Base-by-base conservation (phyloP, 2,329 filamentous ascomycete genomes). In the Sporothrix sp. region DNA sequence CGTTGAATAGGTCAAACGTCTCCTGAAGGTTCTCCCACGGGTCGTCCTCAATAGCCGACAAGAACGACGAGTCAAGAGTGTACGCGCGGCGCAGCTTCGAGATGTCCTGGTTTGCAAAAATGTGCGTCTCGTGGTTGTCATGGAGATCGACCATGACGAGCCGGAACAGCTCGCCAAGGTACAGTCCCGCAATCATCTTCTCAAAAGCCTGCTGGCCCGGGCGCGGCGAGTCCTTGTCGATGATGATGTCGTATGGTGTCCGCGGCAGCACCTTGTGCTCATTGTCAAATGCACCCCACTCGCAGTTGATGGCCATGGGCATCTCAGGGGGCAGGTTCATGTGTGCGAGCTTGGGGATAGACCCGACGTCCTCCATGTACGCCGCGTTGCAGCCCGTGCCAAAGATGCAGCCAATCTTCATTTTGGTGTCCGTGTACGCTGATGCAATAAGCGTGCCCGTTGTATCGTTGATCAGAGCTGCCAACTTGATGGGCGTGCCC, bases 311-410 rank as follows among this genome's bases (percentile, higher is more conserved):
- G 48, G 88, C 89, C 76, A 96, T 94, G 42, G 84, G 88, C 54
- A 81, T 81, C 55, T 93, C 82, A 0, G 87, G 74, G 45, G 89
- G 85, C 33, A 97, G 78, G 62, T 94, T 93, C 75, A 95, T 79
- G 70, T 96, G 82, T 10, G 85, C 87, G 50, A 98, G 80, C 75
- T 98, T 98, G 57, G 90, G 91, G 57, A 98, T 88, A 11, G 84
- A 87, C 57, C 88, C 89, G 57, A 81, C 87, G 62, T 94, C 71
- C 69, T 98, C 93, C 85, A 98, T 95, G 72, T 98, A 98, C 35
- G 93, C 93, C 36, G 91, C 93, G 63, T 98, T 98, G 72, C 93
- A 96, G 53, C 93, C 93, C 11, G 93, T 98, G 60, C 93, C 93
- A 62, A 98, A 98, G 64, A 98, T 98, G 69, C 91, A 96, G 51